Conservation (phyloP, 352 stramenopile species). For the Phytopythium cucurbitacearum region DNA sequence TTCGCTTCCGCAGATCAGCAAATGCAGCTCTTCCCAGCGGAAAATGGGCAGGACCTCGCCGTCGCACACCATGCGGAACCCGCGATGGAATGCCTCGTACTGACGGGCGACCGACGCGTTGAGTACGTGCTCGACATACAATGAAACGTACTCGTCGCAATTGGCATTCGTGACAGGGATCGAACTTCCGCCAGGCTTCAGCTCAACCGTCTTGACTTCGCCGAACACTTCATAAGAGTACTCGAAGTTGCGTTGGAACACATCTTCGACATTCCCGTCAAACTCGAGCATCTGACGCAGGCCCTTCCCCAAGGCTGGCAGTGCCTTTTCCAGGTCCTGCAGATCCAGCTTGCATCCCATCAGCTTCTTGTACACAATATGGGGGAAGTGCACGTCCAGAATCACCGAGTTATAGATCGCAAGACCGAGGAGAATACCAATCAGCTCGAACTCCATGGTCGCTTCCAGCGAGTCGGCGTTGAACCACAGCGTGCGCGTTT, state of each 20-base stretch:
- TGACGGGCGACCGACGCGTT: conserved; percentile 55
- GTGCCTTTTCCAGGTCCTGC: conserved; percentile 47
- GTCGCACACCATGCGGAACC: conserved; percentile 76
- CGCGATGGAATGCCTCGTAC: conserved; percentile 68
- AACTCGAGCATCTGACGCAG: conserved; percentile 65
- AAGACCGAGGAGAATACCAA: conserved; percentile 74
- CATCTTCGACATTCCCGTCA: conserved; percentile 59
- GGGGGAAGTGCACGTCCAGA: conserved; percentile 75
- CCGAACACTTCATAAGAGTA: conserved; percentile 82
- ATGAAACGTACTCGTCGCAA: conserved; percentile 58
- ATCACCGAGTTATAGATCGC: conserved; percentile 87
- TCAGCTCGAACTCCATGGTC: conserved; percentile 84
- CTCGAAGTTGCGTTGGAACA: conserved; percentile 73
- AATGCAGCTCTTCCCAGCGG: conserved; percentile 71
- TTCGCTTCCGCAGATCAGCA: conserved; percentile 69
- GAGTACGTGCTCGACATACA: conserved; percentile 75
- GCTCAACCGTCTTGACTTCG: conserved; percentile 70
- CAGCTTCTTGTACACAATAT: conserved; percentile 83
- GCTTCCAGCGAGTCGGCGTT: conserved; percentile 78
- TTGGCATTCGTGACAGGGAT: conserved; percentile 68
- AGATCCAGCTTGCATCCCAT: conserved; percentile 50
- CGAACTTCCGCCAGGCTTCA: conserved; percentile 51
- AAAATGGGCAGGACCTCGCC: conserved; percentile 72
- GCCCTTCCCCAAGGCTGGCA: conserved; percentile 58
- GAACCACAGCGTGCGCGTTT: conserved; percentile 72